A percentile compares a stretch with the other conserved stretches of the same genome.
These are phyloP conservation scores for Moricandia arvensis DNA, from an alignment of 345 rosid species.

Conservation along the genomic window DNA sequence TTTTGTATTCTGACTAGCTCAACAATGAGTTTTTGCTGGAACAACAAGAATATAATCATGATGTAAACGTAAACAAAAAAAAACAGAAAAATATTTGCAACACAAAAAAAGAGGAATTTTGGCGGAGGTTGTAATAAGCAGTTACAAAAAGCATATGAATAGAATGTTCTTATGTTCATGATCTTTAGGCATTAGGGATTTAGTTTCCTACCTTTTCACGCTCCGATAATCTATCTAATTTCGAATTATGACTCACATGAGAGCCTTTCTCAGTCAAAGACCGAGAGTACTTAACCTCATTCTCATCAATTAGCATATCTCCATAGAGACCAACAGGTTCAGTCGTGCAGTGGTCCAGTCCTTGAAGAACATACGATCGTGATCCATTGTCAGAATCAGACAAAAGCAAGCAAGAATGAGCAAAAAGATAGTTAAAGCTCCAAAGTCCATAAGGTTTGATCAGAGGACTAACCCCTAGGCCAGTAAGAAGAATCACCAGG, in stretches of 20 bases:
- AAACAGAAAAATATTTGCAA: not conserved
- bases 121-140: no score
- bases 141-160: not conserved
- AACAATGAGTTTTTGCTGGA: constrained; percentile 77
- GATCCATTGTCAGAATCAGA: constrained; percentile 30
- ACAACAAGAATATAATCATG: not conserved
- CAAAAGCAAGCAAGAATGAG: not conserved
- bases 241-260: constrained; percentile 50
- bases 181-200: not conserved
- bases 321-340: constrained; percentile 43
- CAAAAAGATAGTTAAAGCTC: not conserved
- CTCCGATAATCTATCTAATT: constrained; percentile 74
- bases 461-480: constrained; percentile 43
- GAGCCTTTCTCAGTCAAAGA: constrained; percentile 69
- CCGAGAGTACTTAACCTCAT: constrained; percentile 50
- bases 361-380: constrained; percentile 47
- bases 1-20: constrained; percentile 88
- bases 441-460: not conserved
- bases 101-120: not conserved
- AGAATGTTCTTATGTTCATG: not conserved
- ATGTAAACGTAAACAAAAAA: not conserved
- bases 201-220: constrained; percentile 66
- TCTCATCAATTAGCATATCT: constrained; percentile 45
- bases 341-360: constrained; percentile 59
- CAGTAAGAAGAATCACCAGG: constrained; percentile 31